phyloP scores from a whole-genome alignment of 495 filamentous ascomycete species.

The Penicillium goetzii region DNA sequence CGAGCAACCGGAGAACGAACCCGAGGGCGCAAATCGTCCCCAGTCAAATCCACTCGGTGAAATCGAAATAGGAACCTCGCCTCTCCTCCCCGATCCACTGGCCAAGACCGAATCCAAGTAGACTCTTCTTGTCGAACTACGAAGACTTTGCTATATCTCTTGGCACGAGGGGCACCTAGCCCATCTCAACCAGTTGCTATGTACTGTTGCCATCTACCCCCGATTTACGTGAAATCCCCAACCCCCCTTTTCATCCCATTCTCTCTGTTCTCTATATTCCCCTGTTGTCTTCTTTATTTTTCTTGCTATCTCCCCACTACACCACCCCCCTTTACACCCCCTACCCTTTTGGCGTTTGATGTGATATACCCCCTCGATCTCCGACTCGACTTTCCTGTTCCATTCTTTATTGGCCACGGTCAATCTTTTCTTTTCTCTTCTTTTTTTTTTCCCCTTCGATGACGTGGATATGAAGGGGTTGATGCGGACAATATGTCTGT shows the following conservation, averaged over 20 bases:
- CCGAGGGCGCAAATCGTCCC: slow-evolving; percentile 2
- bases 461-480: slow-evolving; percentile 32
- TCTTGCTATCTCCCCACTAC: slow-evolving; percentile 17
- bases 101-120: slow-evolving; percentile 32
- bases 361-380: slow-evolving; percentile 52
- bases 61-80: slow-evolving; percentile 30
- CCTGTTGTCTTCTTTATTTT: slow-evolving; percentile 17
- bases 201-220: neutral
- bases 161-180: neutral
- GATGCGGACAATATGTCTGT: slow-evolving; percentile 18
- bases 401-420: slow-evolving; percentile 26
- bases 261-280: slow-evolving; percentile 13
- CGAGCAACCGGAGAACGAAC: slow-evolving; percentile 21
- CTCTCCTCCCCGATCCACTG: slow-evolving; percentile 36
- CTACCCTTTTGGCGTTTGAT: slow-evolving; percentile 44
- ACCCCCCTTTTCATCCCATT: neutral
- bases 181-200: neutral
- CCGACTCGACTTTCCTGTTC: slow-evolving; percentile 32
- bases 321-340: slow-evolving; percentile 22
- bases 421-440: neutral
- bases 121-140: slow-evolving; percentile 6
- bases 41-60: slow-evolving; percentile 34
- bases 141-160: neutral
- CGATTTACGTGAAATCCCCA: neutral
- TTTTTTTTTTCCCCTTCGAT: slow-evolving; percentile 19